phyloP scores from a whole-genome alignment of 176 grass and related monocot species.

The Triticum urartu region DNA sequence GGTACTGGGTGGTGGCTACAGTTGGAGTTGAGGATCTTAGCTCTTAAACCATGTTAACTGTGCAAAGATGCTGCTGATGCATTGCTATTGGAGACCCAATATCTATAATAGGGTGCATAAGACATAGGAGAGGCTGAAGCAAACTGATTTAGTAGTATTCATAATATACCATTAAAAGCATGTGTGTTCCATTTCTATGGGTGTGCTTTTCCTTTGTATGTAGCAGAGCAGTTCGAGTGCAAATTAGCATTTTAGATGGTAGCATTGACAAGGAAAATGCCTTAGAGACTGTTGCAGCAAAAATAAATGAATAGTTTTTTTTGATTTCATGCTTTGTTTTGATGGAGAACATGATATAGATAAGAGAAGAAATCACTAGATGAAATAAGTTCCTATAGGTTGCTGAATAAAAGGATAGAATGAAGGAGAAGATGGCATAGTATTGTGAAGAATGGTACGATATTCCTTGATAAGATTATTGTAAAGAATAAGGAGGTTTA shows the following conservation, averaged over 20 bases:
- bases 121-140: not conserved
- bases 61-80: not conserved
- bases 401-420: conserved; percentile 1
- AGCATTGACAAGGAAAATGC: not conserved
- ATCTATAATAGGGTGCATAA: not conserved
- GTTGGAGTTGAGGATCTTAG: not conserved
- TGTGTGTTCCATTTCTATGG: not conserved
- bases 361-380: not conserved
- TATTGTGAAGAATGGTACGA: not conserved
- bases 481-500: not conserved
- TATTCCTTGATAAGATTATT: not conserved
- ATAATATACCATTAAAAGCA: not conserved
- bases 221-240: not conserved
- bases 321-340: not conserved
- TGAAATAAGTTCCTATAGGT: not conserved
- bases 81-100: not conserved
- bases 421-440: not conserved
- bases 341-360: not conserved
- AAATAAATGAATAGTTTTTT: not conserved
- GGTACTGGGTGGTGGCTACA: not conserved
- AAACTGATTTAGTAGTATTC: not conserved
- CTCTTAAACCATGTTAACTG: not conserved
- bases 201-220: not conserved
- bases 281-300: conserved; percentile 7
- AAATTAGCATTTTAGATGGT: not conserved